Conservation (phyloP, 1,139 yeast species). For the Yamadazyma atlantica region DNA sequence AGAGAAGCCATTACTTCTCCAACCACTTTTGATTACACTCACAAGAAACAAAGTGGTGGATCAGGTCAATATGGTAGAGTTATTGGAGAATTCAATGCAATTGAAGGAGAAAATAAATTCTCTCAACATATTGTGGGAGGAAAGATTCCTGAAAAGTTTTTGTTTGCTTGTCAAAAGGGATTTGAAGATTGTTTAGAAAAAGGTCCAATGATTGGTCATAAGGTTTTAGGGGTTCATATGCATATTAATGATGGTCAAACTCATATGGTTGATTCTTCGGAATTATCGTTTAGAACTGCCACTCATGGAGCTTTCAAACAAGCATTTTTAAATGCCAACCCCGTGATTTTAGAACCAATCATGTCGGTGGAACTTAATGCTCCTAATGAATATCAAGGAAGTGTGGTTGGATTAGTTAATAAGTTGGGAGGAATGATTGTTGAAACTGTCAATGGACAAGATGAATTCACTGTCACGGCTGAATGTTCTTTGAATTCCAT, state of each 20-base stretch:
- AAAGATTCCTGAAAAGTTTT: slow-evolving; percentile 90
- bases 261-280: slow-evolving; percentile 96
- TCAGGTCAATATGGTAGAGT: slow-evolving; percentile 99
- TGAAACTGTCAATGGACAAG: slow-evolving; percentile 92
- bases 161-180: slow-evolving; percentile 93
- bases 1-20: slow-evolving; percentile 84
- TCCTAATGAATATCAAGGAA: slow-evolving; percentile 95
- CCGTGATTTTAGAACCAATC: slow-evolving; percentile 92
- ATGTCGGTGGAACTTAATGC: slow-evolving; percentile 93
- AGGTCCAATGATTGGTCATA: slow-evolving; percentile 96
- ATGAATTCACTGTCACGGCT: slow-evolving; percentile 90
- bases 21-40: slow-evolving; percentile 87
- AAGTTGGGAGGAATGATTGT: slow-evolving; percentile 89
- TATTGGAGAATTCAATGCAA: slow-evolving; percentile 76
- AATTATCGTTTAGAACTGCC: slow-evolving; percentile 91
- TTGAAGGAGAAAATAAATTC: slow-evolving; percentile 69
- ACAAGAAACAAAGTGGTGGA: slow-evolving; percentile 98
- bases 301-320: slow-evolving; percentile 90
- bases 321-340: slow-evolving; percentile 80
- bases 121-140: slow-evolving; percentile 94
- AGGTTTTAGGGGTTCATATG: slow-evolving; percentile 91
- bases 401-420: slow-evolving; percentile 86
- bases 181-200: slow-evolving; percentile 93
- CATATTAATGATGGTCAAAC: slow-evolving; percentile 95
- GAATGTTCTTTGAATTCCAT: slow-evolving; percentile 93